Base-by-base conservation (phyloP, 2,329 filamentous ascomycete species). In the Pyrenophora graminea region DNA sequence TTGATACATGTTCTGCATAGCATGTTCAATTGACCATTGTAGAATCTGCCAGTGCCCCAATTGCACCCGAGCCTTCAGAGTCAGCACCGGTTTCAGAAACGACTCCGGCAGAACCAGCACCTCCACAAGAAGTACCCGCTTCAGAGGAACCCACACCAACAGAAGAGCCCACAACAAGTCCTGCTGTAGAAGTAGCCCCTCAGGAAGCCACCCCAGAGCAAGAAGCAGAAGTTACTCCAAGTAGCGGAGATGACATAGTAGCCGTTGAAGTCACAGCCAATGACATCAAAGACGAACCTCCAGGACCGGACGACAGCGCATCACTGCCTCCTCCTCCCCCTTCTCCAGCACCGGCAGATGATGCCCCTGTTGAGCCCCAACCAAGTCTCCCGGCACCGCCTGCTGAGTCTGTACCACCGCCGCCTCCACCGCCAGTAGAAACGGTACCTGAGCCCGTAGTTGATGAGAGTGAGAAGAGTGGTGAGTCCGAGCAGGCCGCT, bases 401-500 rank as follows among this genome's bases (percentile, higher is more conserved):
- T 18, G 48, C 46, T 36, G 55, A 59, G 12, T 46, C 50, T n/a
- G 50, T 46, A 19, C 50, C 48, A n/a, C 47, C 53, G 12, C 46
- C 58, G 6, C 57, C 58, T 32, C 49, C 59, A 18, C 52, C 55
- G 43, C 51, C 51, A 7, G 41, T 38, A 19, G 39, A 57, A 17
- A 31, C 48, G 32, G 31, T 33, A 13, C 40, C 32, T 25, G 36
- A 37, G 40, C 17, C 51, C 18, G 45, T 33, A 48, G 39, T 48
- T 8, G 55, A 39, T 27, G 64, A 62, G 49, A 55, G 55, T 59
- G 62, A 67, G 63, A 67, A 67, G 63, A 69, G 63, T 70, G 67
- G 68, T 70, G 69, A 70, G 68, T 71, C 65, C 60, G 68, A 70
- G 66, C 67, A 59, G 63, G 63, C 56, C 46, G 64, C 65, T 69